Percentiles rank a stretch among this genome's conserved stretches.
These are phyloP conservation scores for Darksidea phi DNA, from an alignment of 495 filamentous ascomycete genomes.

Conservation along the genomic window DNA sequence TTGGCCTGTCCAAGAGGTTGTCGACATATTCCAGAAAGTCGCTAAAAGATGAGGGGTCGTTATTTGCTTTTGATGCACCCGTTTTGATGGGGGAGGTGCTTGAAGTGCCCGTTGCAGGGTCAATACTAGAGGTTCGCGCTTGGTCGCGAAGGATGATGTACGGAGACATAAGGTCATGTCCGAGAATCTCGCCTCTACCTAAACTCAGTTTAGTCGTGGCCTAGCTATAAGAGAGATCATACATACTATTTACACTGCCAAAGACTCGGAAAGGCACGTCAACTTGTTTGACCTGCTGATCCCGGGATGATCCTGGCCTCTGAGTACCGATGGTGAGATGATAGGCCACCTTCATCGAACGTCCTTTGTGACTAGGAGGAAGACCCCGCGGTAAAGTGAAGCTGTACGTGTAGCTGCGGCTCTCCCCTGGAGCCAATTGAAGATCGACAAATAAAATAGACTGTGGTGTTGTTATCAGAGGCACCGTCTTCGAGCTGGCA, in stretches of 20 bases:
- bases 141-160: slow-evolving; percentile 87
- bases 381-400: slow-evolving; percentile 83
- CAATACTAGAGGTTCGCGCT: slow-evolving; percentile 61
- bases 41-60: slow-evolving; percentile 40
- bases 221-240: background rate
- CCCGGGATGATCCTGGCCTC: slow-evolving; percentile 69
- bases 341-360: slow-evolving; percentile 91
- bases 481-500: slow-evolving; percentile 75
- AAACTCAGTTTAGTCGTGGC: slow-evolving; percentile 41
- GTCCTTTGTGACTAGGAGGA: slow-evolving; percentile 86
- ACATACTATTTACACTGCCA: slow-evolving; percentile 73
- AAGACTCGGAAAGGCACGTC: slow-evolving; percentile 94
- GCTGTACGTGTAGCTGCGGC: slow-evolving; percentile 77
- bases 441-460: slow-evolving; percentile 95
- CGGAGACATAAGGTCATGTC: slow-evolving; percentile 89
- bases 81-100: slow-evolving; percentile 42
- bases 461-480: slow-evolving; percentile 90
- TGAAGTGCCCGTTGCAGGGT: background rate
- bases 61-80: slow-evolving; percentile 38
- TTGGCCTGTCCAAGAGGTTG: slow-evolving; percentile 66
- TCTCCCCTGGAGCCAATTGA: slow-evolving; percentile 82
- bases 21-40: slow-evolving; percentile 80
- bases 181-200: slow-evolving; percentile 66
- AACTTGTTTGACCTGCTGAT: slow-evolving; percentile 84
- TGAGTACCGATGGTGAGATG: slow-evolving; percentile 91